These are phyloP conservation scores for Hortiboletus rubellus DNA, from an alignment of 1,284 basidiomycete genomes.

Conservation along the genomic window DNA sequence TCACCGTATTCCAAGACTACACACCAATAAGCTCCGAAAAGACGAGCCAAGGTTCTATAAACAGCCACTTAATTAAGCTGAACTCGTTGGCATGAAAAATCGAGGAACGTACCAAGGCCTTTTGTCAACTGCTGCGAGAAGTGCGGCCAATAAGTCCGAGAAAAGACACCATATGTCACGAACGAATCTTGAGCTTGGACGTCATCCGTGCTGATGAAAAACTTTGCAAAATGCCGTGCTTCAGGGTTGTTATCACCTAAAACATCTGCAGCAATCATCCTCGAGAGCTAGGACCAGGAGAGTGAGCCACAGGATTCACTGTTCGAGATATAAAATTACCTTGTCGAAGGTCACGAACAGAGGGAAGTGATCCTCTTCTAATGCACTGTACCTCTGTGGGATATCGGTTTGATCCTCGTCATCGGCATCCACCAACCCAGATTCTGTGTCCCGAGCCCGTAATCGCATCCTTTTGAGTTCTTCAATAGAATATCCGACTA, in stretches of 20 bases:
- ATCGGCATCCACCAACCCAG: slow-evolving; percentile 47
- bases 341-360: slow-evolving; percentile 68
- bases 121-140: slow-evolving; percentile 57
- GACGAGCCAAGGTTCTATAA: slow-evolving; percentile 58
- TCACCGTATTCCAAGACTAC: neutral
- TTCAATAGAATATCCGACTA: slow-evolving; percentile 40
- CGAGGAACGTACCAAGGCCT: slow-evolving; percentile 47
- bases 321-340: slow-evolving; percentile 38
- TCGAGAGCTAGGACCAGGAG: slow-evolving; percentile 5
- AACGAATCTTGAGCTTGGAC: slow-evolving; percentile 19
- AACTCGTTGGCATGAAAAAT: neutral
- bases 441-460: slow-evolving; percentile 28
- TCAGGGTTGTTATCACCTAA: slow-evolving; percentile 12
- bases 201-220: slow-evolving; percentile 24
- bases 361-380: slow-evolving; percentile 65
- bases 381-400: slow-evolving; percentile 54
- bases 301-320: neutral
- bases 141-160: slow-evolving; percentile 60
- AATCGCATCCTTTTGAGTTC: slow-evolving; percentile 36
- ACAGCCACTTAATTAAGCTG: neutral
- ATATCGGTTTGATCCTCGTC: slow-evolving; percentile 50
- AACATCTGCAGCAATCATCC: slow-evolving; percentile 27
- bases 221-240: slow-evolving; percentile 1
- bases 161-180: slow-evolving; percentile 55
- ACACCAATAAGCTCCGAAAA: slow-evolving; percentile 70